Evolutionary conservation across 1,284 basidiomycete genomes (phyloP).

Genomic region (Neonothopanus nambi): DNA sequence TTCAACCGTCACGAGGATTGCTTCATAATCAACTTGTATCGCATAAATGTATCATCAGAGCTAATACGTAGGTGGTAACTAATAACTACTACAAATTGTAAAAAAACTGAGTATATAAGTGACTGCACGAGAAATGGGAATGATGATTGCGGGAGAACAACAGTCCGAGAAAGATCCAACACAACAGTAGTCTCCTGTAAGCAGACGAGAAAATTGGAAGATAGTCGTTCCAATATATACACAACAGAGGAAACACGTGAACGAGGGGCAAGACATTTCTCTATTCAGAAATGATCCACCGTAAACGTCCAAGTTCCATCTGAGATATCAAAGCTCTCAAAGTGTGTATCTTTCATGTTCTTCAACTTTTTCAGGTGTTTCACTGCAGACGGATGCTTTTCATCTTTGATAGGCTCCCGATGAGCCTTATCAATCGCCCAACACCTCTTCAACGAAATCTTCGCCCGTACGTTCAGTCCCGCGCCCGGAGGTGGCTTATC

Average conservation of each 20-base stretch:
- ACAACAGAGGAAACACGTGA: neutral
- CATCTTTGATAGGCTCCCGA: constrained; percentile 87
- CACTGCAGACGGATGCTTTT: constrained; percentile 67
- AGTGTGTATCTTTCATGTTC: constrained; percentile 84
- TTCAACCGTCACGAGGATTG: too few species aligned
- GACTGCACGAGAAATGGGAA: too few species aligned
- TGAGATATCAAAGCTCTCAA: constrained; percentile 78
- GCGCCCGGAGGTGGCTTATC: constrained; percentile 82
- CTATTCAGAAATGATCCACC: constrained; percentile 84
- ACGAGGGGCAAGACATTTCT: neutral
- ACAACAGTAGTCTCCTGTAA: too few species aligned
- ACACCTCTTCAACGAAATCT: constrained; percentile 79
- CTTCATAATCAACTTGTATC: too few species aligned
- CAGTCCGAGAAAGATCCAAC: neutral
- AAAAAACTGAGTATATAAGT: too few species aligned
- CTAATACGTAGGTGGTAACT: too few species aligned
- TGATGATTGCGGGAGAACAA: too few species aligned
- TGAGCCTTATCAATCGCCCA: constrained; percentile 94
- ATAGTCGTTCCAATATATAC: too few species aligned
- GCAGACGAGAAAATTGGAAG: too few species aligned
- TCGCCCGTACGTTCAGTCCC: constrained; percentile 89
- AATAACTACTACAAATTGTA: too few species aligned
- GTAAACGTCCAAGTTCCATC: constrained; percentile 92
- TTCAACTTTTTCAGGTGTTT: constrained; percentile 85
- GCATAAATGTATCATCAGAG: too few species aligned